Percentiles rank a stretch among this genome's conserved stretches.
Conservation (phyloP, 1,284 basidiomycete genomes). For the Ustilago curta region DNA sequence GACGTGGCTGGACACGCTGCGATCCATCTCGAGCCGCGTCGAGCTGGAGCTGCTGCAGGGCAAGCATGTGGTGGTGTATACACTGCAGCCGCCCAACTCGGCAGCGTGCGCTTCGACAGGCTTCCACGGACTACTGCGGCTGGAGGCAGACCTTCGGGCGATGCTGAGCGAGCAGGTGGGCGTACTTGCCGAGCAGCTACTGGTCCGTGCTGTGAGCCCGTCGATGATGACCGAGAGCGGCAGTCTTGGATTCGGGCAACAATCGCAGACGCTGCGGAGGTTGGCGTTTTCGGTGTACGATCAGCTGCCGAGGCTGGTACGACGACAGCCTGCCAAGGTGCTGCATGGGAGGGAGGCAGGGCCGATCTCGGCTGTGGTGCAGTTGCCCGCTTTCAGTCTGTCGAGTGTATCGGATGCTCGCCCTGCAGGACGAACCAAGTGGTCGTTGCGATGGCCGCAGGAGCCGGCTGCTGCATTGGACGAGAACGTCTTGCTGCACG, state of each 20-base stretch:
- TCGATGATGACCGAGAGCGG: conserved; percentile 46
- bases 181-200: conserved; percentile 38
- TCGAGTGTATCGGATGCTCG: neutral
- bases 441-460: conserved; percentile 25
- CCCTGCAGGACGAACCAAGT: conserved; percentile 5
- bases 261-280: conserved; percentile 21
- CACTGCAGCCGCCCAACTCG: conserved; percentile 36
- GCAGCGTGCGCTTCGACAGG: conserved; percentile 15
- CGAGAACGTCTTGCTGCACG: conserved; percentile 44
- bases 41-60: conserved; percentile 36
- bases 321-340: conserved; percentile 42
- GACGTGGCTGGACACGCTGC: conserved; percentile 48
- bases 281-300: conserved; percentile 54
- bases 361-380: conserved; percentile 36
- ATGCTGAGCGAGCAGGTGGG: conserved; percentile 46
- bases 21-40: conserved; percentile 40
- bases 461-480: conserved; percentile 32
- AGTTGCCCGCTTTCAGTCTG: conserved; percentile 52
- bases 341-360: conserved; percentile 38
- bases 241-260: conserved; percentile 33
- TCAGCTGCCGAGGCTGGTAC: conserved; percentile 40
- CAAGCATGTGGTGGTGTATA: conserved; percentile 54
- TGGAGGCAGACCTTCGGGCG: conserved; percentile 39
- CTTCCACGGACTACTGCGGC: conserved; percentile 33
- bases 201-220: conserved; percentile 41